phyloP scores from a whole-genome alignment of 2,329 filamentous ascomycete genomes.

The Epichloe bromicola region DNA sequence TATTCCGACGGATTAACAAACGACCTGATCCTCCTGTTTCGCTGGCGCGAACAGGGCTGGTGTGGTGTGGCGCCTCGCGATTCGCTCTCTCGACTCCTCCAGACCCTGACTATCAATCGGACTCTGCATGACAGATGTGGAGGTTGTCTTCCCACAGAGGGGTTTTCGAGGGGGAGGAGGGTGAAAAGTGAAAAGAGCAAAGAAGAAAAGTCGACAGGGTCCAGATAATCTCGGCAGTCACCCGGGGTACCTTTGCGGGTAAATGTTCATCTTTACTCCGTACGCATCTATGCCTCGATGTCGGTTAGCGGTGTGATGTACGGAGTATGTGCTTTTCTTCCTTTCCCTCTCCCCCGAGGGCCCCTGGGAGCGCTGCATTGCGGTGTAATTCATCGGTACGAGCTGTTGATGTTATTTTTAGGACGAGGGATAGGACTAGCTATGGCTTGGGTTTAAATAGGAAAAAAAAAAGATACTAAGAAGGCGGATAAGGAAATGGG shows the following conservation, averaged over 20 bases:
- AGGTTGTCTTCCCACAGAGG: background rate
- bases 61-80: constrained; percentile 1
- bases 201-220: background rate
- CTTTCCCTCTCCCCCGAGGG: too few species aligned
- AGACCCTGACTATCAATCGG: background rate
- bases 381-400: too few species aligned
- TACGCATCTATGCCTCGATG: background rate
- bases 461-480: too few species aligned
- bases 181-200: background rate
- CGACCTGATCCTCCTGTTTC: background rate
- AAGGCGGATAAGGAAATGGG: too few species aligned
- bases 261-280: background rate
- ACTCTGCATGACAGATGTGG: background rate
- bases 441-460: too few species aligned
- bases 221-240: background rate
- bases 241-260: background rate
- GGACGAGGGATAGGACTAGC: too few species aligned
- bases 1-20: background rate
- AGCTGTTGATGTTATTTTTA: too few species aligned
- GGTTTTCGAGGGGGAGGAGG: background rate
- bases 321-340: background rate
- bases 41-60: background rate
- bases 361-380: background rate
- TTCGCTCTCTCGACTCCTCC: background rate
- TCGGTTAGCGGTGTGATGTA: background rate